Evolutionary conservation across 306 rosid species (phyloP).

Genomic region (Morella rubra): DNA sequence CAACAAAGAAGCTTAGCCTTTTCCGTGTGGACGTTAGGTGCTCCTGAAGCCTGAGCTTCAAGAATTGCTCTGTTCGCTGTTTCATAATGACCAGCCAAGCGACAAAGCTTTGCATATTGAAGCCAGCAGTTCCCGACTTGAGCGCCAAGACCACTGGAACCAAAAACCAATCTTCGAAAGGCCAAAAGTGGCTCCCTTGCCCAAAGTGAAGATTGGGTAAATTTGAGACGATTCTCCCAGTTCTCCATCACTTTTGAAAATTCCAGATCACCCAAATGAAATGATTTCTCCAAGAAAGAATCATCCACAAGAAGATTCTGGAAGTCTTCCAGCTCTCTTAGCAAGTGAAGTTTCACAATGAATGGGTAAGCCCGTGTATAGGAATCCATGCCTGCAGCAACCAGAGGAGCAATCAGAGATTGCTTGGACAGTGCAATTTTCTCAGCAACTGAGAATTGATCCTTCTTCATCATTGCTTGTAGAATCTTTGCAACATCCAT

Average conservation of each 20-base stretch:
- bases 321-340: slow-evolving; percentile 88
- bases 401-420: slow-evolving; percentile 85
- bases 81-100: slow-evolving; percentile 95
- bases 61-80: slow-evolving; percentile 92
- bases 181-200: slow-evolving; percentile 95
- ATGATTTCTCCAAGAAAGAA: slow-evolving; percentile 83
- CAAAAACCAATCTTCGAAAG: slow-evolving; percentile 79
- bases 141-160: slow-evolving; percentile 72
- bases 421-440: slow-evolving; percentile 85
- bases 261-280: slow-evolving; percentile 53
- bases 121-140: slow-evolving; percentile 97
- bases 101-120: slow-evolving; percentile 94
- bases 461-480: slow-evolving; percentile 94
- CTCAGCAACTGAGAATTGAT: slow-evolving; percentile 81
- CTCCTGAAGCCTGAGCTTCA: slow-evolving; percentile 88
- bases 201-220: slow-evolving; percentile 92
- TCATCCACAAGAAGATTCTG: slow-evolving; percentile 67
- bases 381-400: slow-evolving; percentile 99
- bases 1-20: slow-evolving; percentile 93
- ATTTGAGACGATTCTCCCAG: slow-evolving; percentile 87
- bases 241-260: slow-evolving; percentile 72
- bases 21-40: slow-evolving; percentile 87
- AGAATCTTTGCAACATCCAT: slow-evolving; percentile 92
- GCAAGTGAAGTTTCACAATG: slow-evolving; percentile 91
- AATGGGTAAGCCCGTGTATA: slow-evolving; percentile 89